Percentiles rank a stretch among this genome's conserved stretches.
Evolutionary conservation across 1,284 basidiomycete genomes (phyloP).

Genomic region (Fomitiporia mediterranea): DNA sequence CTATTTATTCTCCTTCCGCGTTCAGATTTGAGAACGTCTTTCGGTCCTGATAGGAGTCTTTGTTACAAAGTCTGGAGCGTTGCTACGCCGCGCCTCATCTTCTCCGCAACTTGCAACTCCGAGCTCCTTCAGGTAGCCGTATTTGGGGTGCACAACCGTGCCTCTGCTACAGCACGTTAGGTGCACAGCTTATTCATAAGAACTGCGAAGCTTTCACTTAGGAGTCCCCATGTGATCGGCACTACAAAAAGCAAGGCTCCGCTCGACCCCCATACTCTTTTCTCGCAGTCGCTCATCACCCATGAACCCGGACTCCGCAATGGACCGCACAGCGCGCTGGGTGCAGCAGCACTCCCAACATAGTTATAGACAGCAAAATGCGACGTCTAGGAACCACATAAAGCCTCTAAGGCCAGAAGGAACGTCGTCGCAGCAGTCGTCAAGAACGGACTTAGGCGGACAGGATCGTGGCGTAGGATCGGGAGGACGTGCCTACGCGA

Average conservation of each 20-base stretch:
- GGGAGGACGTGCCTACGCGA: slow-evolving; percentile 13
- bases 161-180: neutral
- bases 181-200: slow-evolving; percentile 16
- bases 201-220: slow-evolving; percentile 10
- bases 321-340: slow-evolving; percentile 21
- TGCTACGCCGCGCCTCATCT: slow-evolving; percentile 12
- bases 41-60: slow-evolving; percentile 10
- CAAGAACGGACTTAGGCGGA: slow-evolving; percentile 16
- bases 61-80: slow-evolving; percentile 9
- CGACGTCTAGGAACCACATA: slow-evolving; percentile 4
- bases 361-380: neutral
- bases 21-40: neutral
- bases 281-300: neutral
- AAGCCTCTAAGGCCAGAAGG: slow-evolving; percentile 9
- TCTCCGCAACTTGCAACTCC: slow-evolving; percentile 7
- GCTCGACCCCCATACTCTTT: neutral
- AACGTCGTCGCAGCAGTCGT: slow-evolving; percentile 18
- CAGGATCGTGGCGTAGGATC: slow-evolving; percentile 17
- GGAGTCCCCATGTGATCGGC: slow-evolving; percentile 16
- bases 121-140: slow-evolving; percentile 9
- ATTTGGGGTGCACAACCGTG: slow-evolving; percentile 13
- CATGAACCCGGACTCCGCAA: slow-evolving; percentile 14
- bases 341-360: slow-evolving; percentile 16
- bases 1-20: neutral
- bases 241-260: slow-evolving; percentile 14